Evolutionary conservation across 306 rosid genomes (phyloP).

Genomic region (Cicer arietinum): DNA sequence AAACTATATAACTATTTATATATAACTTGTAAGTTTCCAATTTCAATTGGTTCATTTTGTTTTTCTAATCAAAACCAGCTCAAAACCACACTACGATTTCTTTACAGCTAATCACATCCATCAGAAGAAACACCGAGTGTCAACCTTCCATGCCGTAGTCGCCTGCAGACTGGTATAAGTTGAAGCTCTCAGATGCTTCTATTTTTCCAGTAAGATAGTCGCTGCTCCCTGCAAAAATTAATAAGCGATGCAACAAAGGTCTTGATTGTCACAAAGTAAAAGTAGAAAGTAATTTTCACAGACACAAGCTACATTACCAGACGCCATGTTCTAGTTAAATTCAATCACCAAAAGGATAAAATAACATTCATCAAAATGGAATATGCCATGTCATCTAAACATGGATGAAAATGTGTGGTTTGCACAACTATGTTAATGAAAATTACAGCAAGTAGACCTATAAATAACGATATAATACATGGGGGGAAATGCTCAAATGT

Average conservation of each 20-base stretch:
- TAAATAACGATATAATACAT: background rate
- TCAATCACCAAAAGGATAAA: background rate
- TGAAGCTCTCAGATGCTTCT: constrained; percentile 52
- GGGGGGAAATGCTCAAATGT: background rate
- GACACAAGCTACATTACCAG: constrained; percentile 7
- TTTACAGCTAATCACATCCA: constrained; percentile 48
- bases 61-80: constrained; percentile 35
- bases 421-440: background rate
- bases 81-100: constrained; percentile 38
- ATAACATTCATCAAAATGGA: constrained; percentile 24
- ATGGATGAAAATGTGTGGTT: background rate
- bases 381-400: constrained; percentile 11
- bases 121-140: constrained; percentile 42
- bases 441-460: background rate
- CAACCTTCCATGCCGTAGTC: constrained; percentile 68
- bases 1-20: background rate
- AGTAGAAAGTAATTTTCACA: background rate
- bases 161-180: constrained; percentile 54
- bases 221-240: constrained; percentile 55
- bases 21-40: constrained; percentile 34
- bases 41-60: constrained; percentile 27
- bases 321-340: constrained; percentile 1
- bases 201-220: constrained; percentile 74
- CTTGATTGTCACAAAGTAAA: constrained; percentile 24
- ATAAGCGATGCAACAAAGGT: constrained; percentile 18